Base-by-base conservation (phyloP, 345 rosid species). In the Rhodamnia argentea region DNA sequence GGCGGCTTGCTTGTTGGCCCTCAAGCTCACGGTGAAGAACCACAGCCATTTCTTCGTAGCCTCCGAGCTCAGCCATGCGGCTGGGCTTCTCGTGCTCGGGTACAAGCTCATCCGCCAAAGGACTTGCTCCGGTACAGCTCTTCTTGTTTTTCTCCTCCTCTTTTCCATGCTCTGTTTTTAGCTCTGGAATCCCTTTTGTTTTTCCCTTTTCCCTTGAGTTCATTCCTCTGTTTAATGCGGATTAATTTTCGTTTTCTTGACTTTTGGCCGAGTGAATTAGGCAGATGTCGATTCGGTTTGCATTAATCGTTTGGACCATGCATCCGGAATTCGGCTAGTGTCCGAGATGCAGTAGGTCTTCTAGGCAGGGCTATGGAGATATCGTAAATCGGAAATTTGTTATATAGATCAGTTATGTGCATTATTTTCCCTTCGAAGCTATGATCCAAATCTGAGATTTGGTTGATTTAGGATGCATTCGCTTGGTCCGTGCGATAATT, bases 41-140 rank as follows among this genome's bases (percentile, higher is more conserved):
- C 83, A 40, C 29, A 22, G 47, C 29, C 52, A 62, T 22, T 60
- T 86, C 81, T 86, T 55, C 82, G 26, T 86, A 32, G 24, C 47
- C 55, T 82, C 87, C 82, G 87, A 86, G 87, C 22, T 58, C 51
- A 82, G 85, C 47, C 87, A 86, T 82, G 87, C 82, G 32, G 82
- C 12, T 16, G 87, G 87, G 37, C 64, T 86, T 42, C 56, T 86
- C 60, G 52, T 83, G 47, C 85, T 86, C 84, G 83, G 40, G 29
- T 64, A 83, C 85, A 86, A 86, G 85, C 87, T 86, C 85, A 86
- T 26, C 82, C 32, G 50, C 82, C 84, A 59, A 24, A 47, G 78
- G 78, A 57, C 87, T 42, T 86, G 87, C 87, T 60, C 87, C 37
- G 87, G 87, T 86, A 60, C 58, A 22, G 10, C 29, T 18, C 52